A percentile compares a stretch with the other conserved stretches of the same genome.
Evolutionary conservation across 768 basidiomycete species (phyloP).

Genomic region (Leccinum rimulosum): DNA sequence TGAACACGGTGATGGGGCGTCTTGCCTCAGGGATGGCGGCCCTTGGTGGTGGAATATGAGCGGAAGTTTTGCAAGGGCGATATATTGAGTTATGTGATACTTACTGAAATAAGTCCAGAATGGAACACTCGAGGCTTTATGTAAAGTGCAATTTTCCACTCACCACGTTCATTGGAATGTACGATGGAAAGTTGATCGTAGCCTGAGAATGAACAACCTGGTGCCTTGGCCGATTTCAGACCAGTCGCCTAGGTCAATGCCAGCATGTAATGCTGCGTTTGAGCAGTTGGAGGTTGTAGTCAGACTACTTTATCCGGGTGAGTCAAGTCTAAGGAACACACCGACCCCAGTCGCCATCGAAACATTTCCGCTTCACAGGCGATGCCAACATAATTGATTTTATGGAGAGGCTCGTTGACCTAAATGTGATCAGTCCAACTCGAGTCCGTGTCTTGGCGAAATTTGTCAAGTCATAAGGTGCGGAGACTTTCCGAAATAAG

Average conservation of each 20-base stretch:
- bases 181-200: neutral
- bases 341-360: neutral
- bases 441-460: neutral
- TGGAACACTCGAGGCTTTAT: neutral
- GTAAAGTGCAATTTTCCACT: neutral
- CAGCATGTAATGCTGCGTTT: neutral
- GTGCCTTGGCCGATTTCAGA: neutral
- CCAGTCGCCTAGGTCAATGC: neutral
- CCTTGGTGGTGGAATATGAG: constrained; percentile 3
- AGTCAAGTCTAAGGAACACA: neutral
- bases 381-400: too few relatives aligned
- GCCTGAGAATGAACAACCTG: neutral
- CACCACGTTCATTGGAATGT: constrained; percentile 12
- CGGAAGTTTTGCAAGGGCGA: constrained; percentile 2
- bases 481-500: constrained; percentile 20
- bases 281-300: neutral
- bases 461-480: too few relatives aligned
- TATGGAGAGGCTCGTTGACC: too few relatives aligned
- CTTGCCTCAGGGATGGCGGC: neutral
- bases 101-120: neutral
- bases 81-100: constrained; percentile 11
- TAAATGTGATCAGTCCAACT: neutral
- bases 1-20: constrained; percentile 3
- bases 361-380: too few relatives aligned
- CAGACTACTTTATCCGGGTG: neutral